These are phyloP conservation scores for Colletotrichum noveboracense DNA, from an alignment of 2,329 filamentous ascomycete species.

Conservation along the genomic window DNA sequence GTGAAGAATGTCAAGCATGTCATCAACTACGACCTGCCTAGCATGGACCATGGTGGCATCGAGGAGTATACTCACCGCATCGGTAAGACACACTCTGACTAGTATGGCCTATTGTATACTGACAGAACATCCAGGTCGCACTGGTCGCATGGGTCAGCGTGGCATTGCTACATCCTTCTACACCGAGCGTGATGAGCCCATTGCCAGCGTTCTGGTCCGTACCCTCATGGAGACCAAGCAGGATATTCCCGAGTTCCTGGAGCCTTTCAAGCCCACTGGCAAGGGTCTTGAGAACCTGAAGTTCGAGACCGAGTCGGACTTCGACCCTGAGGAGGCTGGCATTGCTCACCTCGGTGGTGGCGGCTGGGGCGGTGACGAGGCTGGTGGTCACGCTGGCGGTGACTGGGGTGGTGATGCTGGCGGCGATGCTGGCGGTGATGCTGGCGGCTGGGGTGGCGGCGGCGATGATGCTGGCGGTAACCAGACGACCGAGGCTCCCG, in stretches of 20 bases:
- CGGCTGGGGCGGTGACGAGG: constrained; percentile 19
- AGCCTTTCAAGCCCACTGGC: constrained; percentile 63
- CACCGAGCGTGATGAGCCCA: constrained; percentile 74
- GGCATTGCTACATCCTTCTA: constrained; percentile 91
- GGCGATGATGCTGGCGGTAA: background rate
- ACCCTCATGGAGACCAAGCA: constrained; percentile 82
- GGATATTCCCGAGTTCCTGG: constrained; percentile 81
- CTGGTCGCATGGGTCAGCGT: constrained; percentile 87
- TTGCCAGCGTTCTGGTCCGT: constrained; percentile 78
- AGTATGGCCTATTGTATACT: background rate
- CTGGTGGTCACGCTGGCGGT: constrained; percentile 25
- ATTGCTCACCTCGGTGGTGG: constrained; percentile 27
- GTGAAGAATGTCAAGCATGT: constrained; percentile 87
- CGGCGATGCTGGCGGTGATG: background rate
- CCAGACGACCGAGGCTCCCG: constrained; percentile 1
- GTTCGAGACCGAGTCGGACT: constrained; percentile 62
- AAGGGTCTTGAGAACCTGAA: constrained; percentile 46
- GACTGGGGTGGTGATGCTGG: constrained; percentile 20
- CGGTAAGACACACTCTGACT: constrained; percentile 58
- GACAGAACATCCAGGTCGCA: constrained; percentile 67
- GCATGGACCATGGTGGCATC: constrained; percentile 78
- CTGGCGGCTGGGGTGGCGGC: background rate
- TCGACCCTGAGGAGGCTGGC: constrained; percentile 42
- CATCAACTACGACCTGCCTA: constrained; percentile 91
- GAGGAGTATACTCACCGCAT: constrained; percentile 95